These are phyloP conservation scores for Pistacia integerrima DNA, from an alignment of 345 rosid species.

Conservation along the genomic window DNA sequence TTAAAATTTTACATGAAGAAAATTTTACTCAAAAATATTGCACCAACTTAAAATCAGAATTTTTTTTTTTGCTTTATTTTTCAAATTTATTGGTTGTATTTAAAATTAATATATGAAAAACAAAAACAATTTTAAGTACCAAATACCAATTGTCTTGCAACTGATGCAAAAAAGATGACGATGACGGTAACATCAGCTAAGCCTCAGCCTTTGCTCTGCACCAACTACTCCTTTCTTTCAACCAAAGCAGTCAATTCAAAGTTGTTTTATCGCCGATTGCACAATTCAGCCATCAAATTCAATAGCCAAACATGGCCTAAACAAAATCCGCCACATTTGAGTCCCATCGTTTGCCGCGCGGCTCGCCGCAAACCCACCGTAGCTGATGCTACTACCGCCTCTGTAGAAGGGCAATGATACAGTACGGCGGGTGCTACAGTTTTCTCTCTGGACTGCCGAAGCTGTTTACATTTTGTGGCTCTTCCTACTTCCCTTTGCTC, in stretches of 20 bases:
- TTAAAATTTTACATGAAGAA: too few relatives aligned
- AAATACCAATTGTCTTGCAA: not conserved
- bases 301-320: conserved; percentile 25
- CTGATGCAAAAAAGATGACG: not conserved
- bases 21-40: too few relatives aligned
- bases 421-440: conserved; percentile 38
- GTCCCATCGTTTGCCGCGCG: conserved; percentile 34
- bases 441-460: conserved; percentile 70
- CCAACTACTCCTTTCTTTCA: conserved; percentile 6
- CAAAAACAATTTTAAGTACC: not conserved
- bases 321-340: conserved; percentile 16
- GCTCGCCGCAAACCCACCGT: conserved; percentile 52
- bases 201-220: conserved; percentile 26
- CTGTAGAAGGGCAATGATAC: conserved; percentile 38
- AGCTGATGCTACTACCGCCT: conserved; percentile 16
- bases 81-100: too few relatives aligned
- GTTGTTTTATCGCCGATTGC: not conserved
- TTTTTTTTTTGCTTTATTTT: too few relatives aligned
- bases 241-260: conserved; percentile 14
- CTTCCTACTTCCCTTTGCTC: conserved; percentile 89
- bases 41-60: too few relatives aligned
- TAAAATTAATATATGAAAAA: not conserved
- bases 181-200: conserved; percentile 20
- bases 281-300: not conserved
- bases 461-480: conserved; percentile 88